Percentiles rank a stretch among this genome's conserved stretches.
Conservation (phyloP, 768 basidiomycete species). For the Suillus placidus region DNA sequence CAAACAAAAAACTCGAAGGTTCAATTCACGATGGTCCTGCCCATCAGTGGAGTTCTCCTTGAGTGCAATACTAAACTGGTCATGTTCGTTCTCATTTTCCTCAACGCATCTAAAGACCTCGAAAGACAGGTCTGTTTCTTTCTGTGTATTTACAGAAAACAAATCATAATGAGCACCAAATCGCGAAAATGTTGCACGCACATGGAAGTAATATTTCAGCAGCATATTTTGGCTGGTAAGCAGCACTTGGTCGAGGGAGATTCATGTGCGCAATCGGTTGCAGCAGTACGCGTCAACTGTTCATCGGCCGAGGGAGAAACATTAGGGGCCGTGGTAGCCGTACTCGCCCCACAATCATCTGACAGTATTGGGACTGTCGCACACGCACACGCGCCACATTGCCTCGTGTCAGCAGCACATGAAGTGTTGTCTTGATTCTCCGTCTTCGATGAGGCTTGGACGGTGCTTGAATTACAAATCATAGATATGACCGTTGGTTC, state of each 20-base stretch:
- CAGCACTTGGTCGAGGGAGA: not conserved
- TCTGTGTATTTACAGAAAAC: not conserved
- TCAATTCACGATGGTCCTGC: not conserved
- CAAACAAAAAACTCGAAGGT: not conserved
- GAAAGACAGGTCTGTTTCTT: not conserved
- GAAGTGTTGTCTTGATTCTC: not conserved
- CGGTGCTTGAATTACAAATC: not conserved
- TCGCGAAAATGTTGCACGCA: not conserved
- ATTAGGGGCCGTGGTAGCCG: not conserved
- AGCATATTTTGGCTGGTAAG: not conserved
- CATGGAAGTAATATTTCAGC: not conserved
- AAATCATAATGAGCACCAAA: not conserved
- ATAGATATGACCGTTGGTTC: not conserved
- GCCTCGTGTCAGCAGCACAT: not conserved
- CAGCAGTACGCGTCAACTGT: not conserved
- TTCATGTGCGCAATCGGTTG: not conserved
- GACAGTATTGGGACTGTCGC: not conserved
- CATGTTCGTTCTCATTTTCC: not conserved
- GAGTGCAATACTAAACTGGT: not conserved
- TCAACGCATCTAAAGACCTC: not conserved
- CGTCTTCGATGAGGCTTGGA: not conserved
- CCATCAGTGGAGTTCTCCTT: too few relatives aligned
- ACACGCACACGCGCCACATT: not conserved
- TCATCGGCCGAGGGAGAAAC: not conserved
- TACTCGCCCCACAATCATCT: not conserved